Conservation (phyloP, 1,139 yeast species). For the Kurtzmaniella quercitrusa region DNA sequence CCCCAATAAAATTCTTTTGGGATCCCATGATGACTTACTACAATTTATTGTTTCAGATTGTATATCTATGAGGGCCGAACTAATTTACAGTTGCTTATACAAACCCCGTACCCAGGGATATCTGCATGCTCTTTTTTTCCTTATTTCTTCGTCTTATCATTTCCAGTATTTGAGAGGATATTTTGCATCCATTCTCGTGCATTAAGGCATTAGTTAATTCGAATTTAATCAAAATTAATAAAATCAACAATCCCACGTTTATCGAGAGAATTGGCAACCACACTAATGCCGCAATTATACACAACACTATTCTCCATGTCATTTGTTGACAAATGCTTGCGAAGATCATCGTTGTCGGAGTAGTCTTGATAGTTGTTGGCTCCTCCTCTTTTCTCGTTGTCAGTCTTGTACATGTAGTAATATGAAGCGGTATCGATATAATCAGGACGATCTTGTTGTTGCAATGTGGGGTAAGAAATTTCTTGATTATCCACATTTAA, state of each 20-base stretch:
- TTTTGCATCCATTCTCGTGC: neutral
- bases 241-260: conserved; percentile 13
- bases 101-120: neutral
- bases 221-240: conserved; percentile 7
- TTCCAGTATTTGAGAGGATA: neutral
- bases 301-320: conserved; percentile 14
- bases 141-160: neutral
- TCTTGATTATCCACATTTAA: conserved; percentile 8
- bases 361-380: conserved; percentile 9
- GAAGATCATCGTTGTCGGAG: conserved; percentile 13
- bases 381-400: neutral
- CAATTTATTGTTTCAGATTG: too few species aligned
- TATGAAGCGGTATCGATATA: conserved; percentile 17
- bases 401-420: conserved; percentile 14
- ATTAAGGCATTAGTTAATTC: neutral
- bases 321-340: conserved; percentile 8
- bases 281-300: conserved; percentile 19
- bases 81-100: neutral
- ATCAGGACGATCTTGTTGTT: neutral
- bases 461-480: conserved; percentile 1
- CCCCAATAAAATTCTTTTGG: too few species aligned
- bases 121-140: neutral
- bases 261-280: conserved; percentile 17
- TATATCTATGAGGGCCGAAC: neutral
- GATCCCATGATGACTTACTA: too few species aligned